Conservation (phyloP, 1,284 basidiomycete genomes). For the Ganoderma resinaceum region DNA sequence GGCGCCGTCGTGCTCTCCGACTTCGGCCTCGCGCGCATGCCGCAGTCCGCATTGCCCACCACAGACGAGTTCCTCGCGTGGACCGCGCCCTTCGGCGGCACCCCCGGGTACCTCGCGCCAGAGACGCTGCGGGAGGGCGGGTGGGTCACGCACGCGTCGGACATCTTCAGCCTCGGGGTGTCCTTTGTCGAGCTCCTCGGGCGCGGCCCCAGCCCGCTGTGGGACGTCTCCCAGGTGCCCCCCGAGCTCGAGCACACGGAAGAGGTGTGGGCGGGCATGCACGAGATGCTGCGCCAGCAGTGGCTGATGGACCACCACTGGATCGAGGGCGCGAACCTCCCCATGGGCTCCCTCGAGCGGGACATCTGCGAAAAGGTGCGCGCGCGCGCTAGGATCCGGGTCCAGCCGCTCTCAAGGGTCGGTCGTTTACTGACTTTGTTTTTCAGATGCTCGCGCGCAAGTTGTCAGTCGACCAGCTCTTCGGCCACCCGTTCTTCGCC, state of each 20-base stretch:
- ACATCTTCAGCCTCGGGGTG: slow-evolving; percentile 23
- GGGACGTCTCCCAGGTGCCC: neutral
- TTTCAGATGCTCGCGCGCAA: neutral
- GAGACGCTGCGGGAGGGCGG: neutral
- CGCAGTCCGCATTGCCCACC: slow-evolving; percentile 36
- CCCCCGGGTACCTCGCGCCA: slow-evolving; percentile 20
- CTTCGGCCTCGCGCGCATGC: slow-evolving; percentile 54
- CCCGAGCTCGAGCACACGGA: neutral
- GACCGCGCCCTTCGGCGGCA: slow-evolving; percentile 2
- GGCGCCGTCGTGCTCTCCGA: slow-evolving; percentile 66
- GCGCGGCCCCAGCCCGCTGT: neutral
- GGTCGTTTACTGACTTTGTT: neutral
- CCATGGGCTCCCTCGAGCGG: neutral
- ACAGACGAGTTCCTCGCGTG: slow-evolving; percentile 2
- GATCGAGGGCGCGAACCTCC: neutral
- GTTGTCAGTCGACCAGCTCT: neutral
- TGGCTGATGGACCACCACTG: slow-evolving; percentile 3
- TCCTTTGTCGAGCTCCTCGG: slow-evolving; percentile 20
- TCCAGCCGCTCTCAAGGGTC: too few relatives aligned
- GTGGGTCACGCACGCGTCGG: slow-evolving; percentile 3
- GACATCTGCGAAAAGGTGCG: slow-evolving; percentile 4
- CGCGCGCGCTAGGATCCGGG: too few relatives aligned
- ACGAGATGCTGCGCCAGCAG: too few relatives aligned
- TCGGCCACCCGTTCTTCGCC: neutral
- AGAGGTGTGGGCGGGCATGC: too few relatives aligned